These are phyloP conservation scores for Lithospermum erythrorhizon DNA, from an alignment of 257 asterid genomes.

Conservation along the genomic window DNA sequence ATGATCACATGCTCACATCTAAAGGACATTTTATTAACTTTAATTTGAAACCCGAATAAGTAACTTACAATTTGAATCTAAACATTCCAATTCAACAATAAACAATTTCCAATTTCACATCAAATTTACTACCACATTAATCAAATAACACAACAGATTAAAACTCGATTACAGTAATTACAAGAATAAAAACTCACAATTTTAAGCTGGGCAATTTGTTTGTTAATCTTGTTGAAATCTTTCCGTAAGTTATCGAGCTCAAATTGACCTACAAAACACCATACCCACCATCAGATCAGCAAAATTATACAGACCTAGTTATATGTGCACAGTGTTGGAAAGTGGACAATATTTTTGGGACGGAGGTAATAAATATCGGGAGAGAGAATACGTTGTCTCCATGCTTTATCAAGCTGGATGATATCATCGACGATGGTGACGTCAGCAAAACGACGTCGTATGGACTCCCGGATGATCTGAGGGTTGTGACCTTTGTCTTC, in stretches of 20 bases:
- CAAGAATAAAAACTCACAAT: constrained; percentile 36
- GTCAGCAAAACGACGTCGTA: constrained; percentile 66
- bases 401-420: constrained; percentile 58
- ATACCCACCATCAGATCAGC: constrained; percentile 7
- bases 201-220: constrained; percentile 53
- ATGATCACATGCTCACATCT: no score
- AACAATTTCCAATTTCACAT: background rate
- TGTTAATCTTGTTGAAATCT: constrained; percentile 50
- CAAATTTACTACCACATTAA: background rate
- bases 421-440: constrained; percentile 67
- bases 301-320: background rate
- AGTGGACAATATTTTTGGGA: no score
- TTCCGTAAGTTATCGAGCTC: constrained; percentile 69
- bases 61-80: no score
- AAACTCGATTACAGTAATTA: background rate
- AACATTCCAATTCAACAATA: background rate
- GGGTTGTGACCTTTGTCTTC: constrained; percentile 85
- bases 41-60: no score
- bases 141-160: no score
- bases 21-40: no score
- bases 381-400: constrained; percentile 60
- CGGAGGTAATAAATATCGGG: no score
- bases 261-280: constrained; percentile 52
- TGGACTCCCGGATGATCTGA: constrained; percentile 72
- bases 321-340: background rate